phyloP scores from a whole-genome alignment of 2,329 filamentous ascomycete genomes.

The Microsporum ferrugineum region DNA sequence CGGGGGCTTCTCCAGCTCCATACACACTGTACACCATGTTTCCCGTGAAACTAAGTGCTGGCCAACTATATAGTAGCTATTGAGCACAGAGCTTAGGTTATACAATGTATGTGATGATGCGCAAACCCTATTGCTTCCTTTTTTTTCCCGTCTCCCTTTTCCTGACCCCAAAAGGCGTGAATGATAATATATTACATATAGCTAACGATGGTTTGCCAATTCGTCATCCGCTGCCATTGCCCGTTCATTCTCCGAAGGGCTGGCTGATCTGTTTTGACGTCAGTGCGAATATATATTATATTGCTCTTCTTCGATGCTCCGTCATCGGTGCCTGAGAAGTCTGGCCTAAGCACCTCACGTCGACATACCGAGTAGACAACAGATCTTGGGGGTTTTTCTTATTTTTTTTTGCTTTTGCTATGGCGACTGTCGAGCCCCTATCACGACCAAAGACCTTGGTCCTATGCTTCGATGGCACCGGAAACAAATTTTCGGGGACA shows the following conservation, averaged over 20 bases:
- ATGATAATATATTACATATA: background rate
- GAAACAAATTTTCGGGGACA: conserved; percentile 20
- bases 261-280: background rate
- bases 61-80: background rate
- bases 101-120: background rate
- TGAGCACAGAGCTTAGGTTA: background rate
- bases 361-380: background rate
- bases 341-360: background rate
- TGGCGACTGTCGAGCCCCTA: background rate
- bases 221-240: background rate
- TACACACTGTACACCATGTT: background rate
- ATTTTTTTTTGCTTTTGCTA: background rate
- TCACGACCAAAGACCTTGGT: conserved; percentile 15
- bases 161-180: background rate
- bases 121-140: background rate
- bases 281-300: background rate
- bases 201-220: background rate
- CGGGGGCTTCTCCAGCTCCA: background rate
- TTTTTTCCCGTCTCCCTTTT: background rate
- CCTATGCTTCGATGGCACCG: conserved; percentile 21
- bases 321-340: background rate
- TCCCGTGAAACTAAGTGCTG: background rate
- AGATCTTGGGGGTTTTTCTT: background rate
- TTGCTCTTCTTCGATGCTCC: background rate
- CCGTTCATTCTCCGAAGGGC: background rate